Conservation (phyloP, 192 early-diverging fungal genomes). For the Entomortierella chlamydospora region DNA sequence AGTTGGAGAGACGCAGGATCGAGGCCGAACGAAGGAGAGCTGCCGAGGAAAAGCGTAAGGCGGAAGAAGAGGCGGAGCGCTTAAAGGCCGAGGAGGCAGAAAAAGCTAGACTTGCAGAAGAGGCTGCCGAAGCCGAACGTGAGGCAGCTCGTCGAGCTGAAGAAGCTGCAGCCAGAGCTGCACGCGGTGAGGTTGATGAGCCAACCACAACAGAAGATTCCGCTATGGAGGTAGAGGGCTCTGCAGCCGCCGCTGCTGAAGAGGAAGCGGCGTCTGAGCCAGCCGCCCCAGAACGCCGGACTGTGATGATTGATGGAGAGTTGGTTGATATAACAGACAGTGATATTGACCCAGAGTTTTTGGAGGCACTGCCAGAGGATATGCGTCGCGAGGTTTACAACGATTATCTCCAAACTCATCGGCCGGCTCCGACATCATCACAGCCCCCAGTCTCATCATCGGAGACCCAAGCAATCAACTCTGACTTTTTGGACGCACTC, state of each 20-base stretch:
- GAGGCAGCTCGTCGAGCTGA: slow-evolving; percentile 52
- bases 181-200: slow-evolving; percentile 37
- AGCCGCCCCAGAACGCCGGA: slow-evolving; percentile 54
- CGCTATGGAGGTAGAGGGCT: slow-evolving; percentile 28
- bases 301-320: slow-evolving; percentile 82
- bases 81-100: slow-evolving; percentile 57
- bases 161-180: slow-evolving; percentile 29
- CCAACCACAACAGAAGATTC: slow-evolving; percentile 42
- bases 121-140: slow-evolving; percentile 42
- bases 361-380: slow-evolving; percentile 95
- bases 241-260: slow-evolving; percentile 4
- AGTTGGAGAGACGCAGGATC: slow-evolving; percentile 56
- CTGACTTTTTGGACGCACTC: slow-evolving; percentile 92
- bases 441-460: slow-evolving; percentile 31
- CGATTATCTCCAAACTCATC: slow-evolving; percentile 71
- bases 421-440: slow-evolving; percentile 32
- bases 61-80: slow-evolving; percentile 60
- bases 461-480: slow-evolving; percentile 64
- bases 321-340: slow-evolving; percentile 91
- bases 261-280: slow-evolving; percentile 31
- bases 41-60: slow-evolving; percentile 55
- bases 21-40: slow-evolving; percentile 69
- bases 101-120: slow-evolving; percentile 36
- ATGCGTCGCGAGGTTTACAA: slow-evolving; percentile 92
- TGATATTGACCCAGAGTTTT: slow-evolving; percentile 94